phyloP scores from a whole-genome alignment of 208 protist species.

The Kentomonas sorsogonicus region DNA sequence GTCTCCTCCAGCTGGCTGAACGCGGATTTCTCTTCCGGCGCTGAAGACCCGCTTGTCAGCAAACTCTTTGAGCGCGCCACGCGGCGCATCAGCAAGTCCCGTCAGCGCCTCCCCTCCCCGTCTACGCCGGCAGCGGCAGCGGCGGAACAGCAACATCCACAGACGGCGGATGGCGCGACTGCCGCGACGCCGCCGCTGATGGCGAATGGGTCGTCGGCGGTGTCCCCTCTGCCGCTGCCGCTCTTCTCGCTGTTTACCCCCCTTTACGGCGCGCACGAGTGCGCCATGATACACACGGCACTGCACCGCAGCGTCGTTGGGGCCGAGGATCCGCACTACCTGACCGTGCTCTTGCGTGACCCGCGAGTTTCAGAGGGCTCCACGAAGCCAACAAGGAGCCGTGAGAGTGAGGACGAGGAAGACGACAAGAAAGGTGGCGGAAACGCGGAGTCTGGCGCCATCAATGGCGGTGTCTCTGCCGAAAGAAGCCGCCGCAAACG shows the following conservation, averaged over 20 bases:
- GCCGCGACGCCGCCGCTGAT: background rate
- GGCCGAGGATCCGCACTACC: constrained; percentile 49
- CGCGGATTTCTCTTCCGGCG: too few relatives aligned
- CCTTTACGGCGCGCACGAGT: constrained; percentile 36
- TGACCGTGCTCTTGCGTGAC: constrained; percentile 17
- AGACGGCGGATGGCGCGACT: background rate
- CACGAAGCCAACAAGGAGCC: too few relatives aligned
- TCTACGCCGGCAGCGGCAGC: background rate
- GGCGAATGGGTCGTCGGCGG: background rate
- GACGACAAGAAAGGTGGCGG: background rate
- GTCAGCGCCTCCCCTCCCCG: too few relatives aligned
- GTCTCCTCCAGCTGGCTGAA: too few relatives aligned
- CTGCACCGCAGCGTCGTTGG: constrained; percentile 65
- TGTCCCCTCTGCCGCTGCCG: background rate
- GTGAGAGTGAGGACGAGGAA: background rate
- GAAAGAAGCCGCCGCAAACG: too few relatives aligned
- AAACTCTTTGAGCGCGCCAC: too few relatives aligned
- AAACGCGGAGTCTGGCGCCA: too few relatives aligned
- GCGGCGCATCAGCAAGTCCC: too few relatives aligned
- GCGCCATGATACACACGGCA: constrained; percentile 54
- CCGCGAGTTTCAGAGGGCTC: too few relatives aligned
- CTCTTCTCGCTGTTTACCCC: constrained; percentile 29
- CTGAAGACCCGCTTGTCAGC: too few relatives aligned
- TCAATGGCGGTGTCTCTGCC: too few relatives aligned
- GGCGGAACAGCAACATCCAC: background rate